Base-by-base conservation (phyloP, 805 yeast genomes). In the Jamesozyma gamospora region DNA sequence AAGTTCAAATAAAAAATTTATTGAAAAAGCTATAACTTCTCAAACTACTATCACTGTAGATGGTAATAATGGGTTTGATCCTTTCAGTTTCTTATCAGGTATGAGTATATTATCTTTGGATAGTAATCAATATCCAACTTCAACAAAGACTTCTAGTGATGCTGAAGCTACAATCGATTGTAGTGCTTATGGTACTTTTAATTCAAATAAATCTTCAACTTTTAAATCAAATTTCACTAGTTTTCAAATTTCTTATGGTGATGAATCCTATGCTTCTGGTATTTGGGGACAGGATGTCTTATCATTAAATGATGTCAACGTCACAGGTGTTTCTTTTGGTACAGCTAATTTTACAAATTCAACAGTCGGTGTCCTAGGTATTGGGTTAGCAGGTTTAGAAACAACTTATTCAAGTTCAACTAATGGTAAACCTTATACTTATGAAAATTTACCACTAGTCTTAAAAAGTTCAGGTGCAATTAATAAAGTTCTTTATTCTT, bases 321-420 rank as follows among this genome's bases (percentile, higher is more conserved):
- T 69, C 37, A 47, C 54, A 7, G 55, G 55, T 27, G 41, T 52
- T 14, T 49, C 55, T 10, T 55, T 60, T 37, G 67, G 60, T 4
- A 50, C 60, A 21, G 53, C 57, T 9, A 58, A 62, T 12, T 52
- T 49, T 35, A 64, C 67, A 1, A 51, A 55, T 28, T 65, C 67
- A 3, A 47, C 57, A 1, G 63, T 63, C 47, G 68, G 67, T 45
- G 61, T 86, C 41, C 75, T 77, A 34, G 76, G 73, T 36, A 58
- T 69, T 7, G 64, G 71, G 3, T 67, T 80, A 26, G 62, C 72
- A 9, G 80, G 76, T 17, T 69, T 82, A 39, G 94, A 86, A 58
- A 66, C 72, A 3, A 79, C 87, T 3, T 62, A 62, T 44, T 55
- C 69, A 1, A 24, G 24, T 19, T 15, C 8, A 52, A 49, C 54